Conservation (phyloP, 352 stramenopile genomes). For the Pythium rhizo-oryzae region DNA sequence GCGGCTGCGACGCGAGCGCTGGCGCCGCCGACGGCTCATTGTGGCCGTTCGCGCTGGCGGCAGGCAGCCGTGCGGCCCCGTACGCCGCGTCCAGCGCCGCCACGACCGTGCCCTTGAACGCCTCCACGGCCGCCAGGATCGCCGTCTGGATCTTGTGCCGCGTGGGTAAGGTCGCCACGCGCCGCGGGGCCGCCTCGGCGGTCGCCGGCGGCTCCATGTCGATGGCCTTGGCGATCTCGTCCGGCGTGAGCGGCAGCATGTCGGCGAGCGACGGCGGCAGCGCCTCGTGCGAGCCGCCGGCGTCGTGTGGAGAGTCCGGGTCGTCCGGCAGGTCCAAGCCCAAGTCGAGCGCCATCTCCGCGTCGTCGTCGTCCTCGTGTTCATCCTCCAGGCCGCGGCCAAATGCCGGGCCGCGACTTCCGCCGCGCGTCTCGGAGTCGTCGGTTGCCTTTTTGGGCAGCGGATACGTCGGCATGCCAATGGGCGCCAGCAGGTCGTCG, state of each 20-base stretch:
- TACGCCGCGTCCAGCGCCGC: neutral
- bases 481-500: conserved; percentile 29
- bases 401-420: neutral
- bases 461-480: conserved; percentile 21
- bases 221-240: conserved; percentile 5
- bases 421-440: neutral
- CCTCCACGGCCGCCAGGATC: neutral
- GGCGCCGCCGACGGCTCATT: too few relatives aligned
- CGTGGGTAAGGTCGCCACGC: neutral
- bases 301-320: neutral
- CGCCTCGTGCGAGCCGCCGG: neutral
- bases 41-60: neutral
- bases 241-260: conserved; percentile 10
- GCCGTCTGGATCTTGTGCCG: neutral
- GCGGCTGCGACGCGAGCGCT: too few relatives aligned
- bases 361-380: neutral
- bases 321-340: neutral
- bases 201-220: neutral
- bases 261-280: conserved; percentile 2
- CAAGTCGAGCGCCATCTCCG: neutral
- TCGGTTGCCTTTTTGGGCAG: neutral
- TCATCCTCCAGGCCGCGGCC: neutral
- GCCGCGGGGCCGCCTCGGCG: neutral
- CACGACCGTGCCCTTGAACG: neutral
- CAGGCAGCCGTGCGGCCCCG: neutral